These are phyloP conservation scores for Aspergillus felis DNA, from an alignment of 2,329 filamentous ascomycete species.

Conservation along the genomic window DNA sequence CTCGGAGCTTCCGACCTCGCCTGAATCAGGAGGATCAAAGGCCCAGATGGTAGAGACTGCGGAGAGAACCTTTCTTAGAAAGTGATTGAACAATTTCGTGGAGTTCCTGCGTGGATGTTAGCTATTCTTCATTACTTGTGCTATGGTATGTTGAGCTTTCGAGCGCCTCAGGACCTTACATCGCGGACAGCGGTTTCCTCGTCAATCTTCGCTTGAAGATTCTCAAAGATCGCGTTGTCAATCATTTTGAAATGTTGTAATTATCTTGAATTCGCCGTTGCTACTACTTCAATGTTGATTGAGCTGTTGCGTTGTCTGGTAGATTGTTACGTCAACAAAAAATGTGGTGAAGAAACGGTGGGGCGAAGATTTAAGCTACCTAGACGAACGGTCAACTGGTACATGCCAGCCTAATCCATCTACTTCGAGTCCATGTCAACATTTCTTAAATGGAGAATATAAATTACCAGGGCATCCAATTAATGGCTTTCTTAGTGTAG, in stretches of 20 bases:
- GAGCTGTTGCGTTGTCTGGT: conserved; percentile 3
- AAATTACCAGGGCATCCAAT: neutral
- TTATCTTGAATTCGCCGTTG: neutral
- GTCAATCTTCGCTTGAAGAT: conserved; percentile 84
- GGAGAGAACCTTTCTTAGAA: conserved; percentile 63
- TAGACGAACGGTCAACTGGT: neutral
- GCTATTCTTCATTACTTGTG: neutral
- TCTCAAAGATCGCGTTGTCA: conserved; percentile 79
- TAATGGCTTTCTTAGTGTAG: too few species aligned
- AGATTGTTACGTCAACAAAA: conserved; percentile 16
- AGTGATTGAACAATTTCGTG: conserved; percentile 75
- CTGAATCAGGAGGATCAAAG: neutral
- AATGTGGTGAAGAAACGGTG: conserved; percentile 15
- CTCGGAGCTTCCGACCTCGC: neutral
- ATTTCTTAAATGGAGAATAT: neutral
- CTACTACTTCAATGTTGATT: conserved; percentile 22
- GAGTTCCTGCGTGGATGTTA: conserved; percentile 55
- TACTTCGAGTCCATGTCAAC: neutral
- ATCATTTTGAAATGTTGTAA: conserved; percentile 51
- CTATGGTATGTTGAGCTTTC: neutral
- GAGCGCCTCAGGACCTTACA: conserved; percentile 36
- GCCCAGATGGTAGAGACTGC: neutral
- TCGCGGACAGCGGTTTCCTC: conserved; percentile 80
- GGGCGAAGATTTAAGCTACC: conserved; percentile 4
- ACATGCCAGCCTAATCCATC: neutral